Base-by-base conservation (phyloP, 192 early-diverging fungal species). In the Cetraspora pellucida region DNA sequence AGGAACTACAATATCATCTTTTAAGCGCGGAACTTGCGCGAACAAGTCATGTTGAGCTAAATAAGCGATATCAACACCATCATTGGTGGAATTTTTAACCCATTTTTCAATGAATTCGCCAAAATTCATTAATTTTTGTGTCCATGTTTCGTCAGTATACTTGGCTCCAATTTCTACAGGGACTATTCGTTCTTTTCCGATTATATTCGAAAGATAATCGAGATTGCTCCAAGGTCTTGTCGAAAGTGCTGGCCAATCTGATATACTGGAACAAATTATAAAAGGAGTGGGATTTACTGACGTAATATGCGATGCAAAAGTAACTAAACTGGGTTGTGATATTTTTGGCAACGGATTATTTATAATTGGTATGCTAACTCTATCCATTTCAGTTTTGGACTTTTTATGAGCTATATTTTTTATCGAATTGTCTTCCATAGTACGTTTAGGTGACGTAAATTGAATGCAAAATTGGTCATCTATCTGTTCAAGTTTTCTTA, bases 11-110 rank as follows among this genome's bases (percentile, higher is more conserved):
- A 94, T 91, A 72, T 95, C 94, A 57, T 86, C 80, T 8, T 82
- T 65, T 0, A 97, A 81, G 2, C 83, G 78, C 6, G 90, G 91
- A 19, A 94, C 89, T 76, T 97, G 96, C 19, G 84, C 76, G 72
- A 95, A 90, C 27, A 97, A 77, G 76, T 96, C 85, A 73, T 97
- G 94, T 76, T 97, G 96, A 6, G 96, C 96, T 23, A 97, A 80
- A 79, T 97, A 97, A 6, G 83, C 90, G 9, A 79, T 54, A 37
- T 13, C 57, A 5, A 21, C n/a, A 74, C 59, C 60, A 43, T 64
- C 54, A 23, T 31, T 30, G 45, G 6, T 45, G 1, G n/a, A 19
- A 30, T 8, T 45, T 55, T 43, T 68, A 11, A 66, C 75, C 54
- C 82, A 88, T 10, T 79, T 63, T 25, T 90, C 83, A 4, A 95